A percentile compares a stretch with the other conserved stretches of the same genome.
Evolutionary conservation across 805 yeast genomes (phyloP).

Genomic region (Blastobotrys chiropterorum): DNA sequence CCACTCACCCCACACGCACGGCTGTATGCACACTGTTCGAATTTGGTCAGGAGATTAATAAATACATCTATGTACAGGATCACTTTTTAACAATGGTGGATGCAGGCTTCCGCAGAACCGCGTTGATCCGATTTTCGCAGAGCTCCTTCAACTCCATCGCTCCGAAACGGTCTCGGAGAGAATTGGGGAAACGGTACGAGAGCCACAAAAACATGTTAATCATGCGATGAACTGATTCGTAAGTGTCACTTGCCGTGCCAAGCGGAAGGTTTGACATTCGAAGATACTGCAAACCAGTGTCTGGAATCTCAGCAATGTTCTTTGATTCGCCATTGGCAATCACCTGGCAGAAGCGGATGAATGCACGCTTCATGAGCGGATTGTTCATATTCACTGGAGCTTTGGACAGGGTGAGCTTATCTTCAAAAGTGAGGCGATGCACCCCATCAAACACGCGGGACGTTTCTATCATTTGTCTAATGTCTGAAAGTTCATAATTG

Average conservation of each 20-base stretch:
- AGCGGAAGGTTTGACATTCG: slow-evolving; percentile 8
- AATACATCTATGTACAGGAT: background rate
- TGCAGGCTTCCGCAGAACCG: background rate
- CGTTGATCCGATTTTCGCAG: slow-evolving; percentile 54
- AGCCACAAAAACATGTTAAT: slow-evolving; percentile 77
- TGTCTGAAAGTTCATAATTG: slow-evolving; percentile 35
- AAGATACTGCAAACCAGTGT: slow-evolving; percentile 15
- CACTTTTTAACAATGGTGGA: background rate
- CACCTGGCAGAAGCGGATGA: slow-evolving; percentile 43
- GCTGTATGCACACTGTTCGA: background rate
- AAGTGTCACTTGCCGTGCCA: slow-evolving; percentile 18
- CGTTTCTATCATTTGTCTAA: slow-evolving; percentile 35
- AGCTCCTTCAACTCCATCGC: slow-evolving; percentile 64
- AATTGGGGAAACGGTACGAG: slow-evolving; percentile 76
- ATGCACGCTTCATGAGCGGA: slow-evolving; percentile 37
- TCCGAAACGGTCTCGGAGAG: slow-evolving; percentile 68
- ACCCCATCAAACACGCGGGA: slow-evolving; percentile 42
- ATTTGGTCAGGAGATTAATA: no score
- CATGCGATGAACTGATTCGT: slow-evolving; percentile 64
- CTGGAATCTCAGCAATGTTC: slow-evolving; percentile 47
- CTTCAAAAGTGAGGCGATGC: slow-evolving; percentile 44
- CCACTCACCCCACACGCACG: background rate
- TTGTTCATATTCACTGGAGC: slow-evolving; percentile 51
- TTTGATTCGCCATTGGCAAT: slow-evolving; percentile 51
- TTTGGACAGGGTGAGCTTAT: slow-evolving; percentile 49